Evolutionary conservation across 495 filamentous ascomycete species (phyloP), one percentile per base, ranked within the genome.

Genomic region (Cercophora scortea): DNA sequence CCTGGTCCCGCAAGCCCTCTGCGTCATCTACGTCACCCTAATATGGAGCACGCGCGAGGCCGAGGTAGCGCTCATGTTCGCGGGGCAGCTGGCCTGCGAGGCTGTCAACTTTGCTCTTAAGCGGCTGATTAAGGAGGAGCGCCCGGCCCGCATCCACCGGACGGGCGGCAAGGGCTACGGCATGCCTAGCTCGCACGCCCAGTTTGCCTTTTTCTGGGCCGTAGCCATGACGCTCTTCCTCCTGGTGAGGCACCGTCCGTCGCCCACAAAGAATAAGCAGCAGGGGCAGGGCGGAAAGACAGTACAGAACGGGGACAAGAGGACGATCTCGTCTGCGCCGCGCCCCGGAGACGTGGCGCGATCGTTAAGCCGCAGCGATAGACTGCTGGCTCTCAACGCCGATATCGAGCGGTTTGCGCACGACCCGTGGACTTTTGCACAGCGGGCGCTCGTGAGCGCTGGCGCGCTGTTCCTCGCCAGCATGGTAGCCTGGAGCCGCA

Each of bases 141-240:
- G 93, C 18, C 93, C 93, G 33, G 79, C 76, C 48, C 81, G 85
- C 54, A 63, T 71, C 87, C 86, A 87, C 70, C 87, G 88, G 78
- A 45, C 49, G 7, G 47, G 42, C 0, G 87, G 87, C 38, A 96
- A 95, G 67, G 93, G 93, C 53, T 99, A 97, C 62, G 93, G 93
- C 56, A 99, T 99, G 93, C 93, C 93, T n/a, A 90, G 86, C 43
- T 95, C 90, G 25, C 93, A 99, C 71, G 88, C 93, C 9, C 93
- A 99, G 69, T 99, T 96, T 65, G 85, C 88, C 45, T 75, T 83
- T 9, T 99, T 88, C 73, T 97, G 96, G 74, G 83, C 89, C 41
- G 71, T 93, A 50, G 89, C 86, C 60, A 66, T 95, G 19, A 71
- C 81, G 13, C 74, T 99, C 32, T 96, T 96, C 71, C 74, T 96